phyloP scores from a whole-genome alignment of 2,329 filamentous ascomycete species.

The Colletotrichum eremochloae region DNA sequence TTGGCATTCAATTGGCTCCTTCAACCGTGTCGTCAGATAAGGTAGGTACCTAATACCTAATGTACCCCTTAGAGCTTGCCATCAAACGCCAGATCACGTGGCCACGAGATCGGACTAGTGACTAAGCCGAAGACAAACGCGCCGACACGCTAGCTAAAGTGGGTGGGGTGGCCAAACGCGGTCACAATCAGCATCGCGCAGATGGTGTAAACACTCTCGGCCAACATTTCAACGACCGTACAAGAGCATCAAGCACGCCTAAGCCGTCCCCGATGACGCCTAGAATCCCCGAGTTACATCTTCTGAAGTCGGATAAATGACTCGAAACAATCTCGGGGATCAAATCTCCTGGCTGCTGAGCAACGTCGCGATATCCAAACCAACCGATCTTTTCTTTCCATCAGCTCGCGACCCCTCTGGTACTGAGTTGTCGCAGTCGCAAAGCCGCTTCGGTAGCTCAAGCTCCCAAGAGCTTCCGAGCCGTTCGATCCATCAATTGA shows the following conservation, averaged over 20 bases:
- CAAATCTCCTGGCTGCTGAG: constrained; percentile 70
- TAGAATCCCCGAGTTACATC: constrained; percentile 13
- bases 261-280: constrained; percentile 35
- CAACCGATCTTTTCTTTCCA: constrained; percentile 56
- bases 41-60: too few relatives aligned
- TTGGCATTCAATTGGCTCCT: neutral
- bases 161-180: constrained; percentile 37
- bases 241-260: constrained; percentile 20
- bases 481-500: neutral
- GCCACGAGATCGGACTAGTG: constrained; percentile 15
- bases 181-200: constrained; percentile 3
- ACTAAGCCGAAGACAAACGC: constrained; percentile 33
- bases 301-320: constrained; percentile 64
- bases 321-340: constrained; percentile 71
- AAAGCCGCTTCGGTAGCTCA: constrained; percentile 21
- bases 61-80: neutral
- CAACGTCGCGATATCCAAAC: constrained; percentile 58
- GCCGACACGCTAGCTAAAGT: constrained; percentile 40
- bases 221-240: constrained; percentile 25
- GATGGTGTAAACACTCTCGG: constrained; percentile 30
- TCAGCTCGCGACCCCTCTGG: constrained; percentile 47
- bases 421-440: constrained; percentile 39
- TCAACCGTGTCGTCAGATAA: neutral
- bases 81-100: constrained; percentile 41
- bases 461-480: constrained; percentile 30